Evolutionary conservation across 305 asterid species (phyloP).

Genomic region (Solanum hybrid): DNA sequence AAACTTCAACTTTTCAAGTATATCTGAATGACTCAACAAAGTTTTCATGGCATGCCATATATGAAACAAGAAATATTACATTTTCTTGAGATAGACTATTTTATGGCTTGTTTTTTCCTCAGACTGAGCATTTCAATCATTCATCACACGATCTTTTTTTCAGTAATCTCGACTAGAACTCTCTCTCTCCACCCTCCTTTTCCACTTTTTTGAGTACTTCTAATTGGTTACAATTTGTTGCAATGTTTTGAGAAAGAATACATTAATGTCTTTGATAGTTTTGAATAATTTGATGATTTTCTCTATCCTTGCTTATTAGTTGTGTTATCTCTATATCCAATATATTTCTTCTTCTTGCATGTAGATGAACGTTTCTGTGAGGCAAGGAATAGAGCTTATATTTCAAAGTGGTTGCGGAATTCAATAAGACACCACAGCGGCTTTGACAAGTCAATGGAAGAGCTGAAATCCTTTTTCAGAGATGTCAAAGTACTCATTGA

Average conservation of each 20-base stretch:
- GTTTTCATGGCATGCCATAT: neutral
- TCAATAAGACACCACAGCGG: slow-evolving; percentile 54
- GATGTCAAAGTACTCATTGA: slow-evolving; percentile 53
- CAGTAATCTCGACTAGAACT: neutral
- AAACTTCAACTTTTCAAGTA: neutral
- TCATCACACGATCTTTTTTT: neutral
- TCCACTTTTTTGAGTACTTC: neutral
- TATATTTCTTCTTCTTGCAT: slow-evolving; percentile 14
- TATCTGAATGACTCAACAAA: neutral
- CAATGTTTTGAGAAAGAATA: neutral
- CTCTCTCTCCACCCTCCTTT: neutral
- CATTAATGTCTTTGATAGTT: neutral
- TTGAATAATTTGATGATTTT: neutral
- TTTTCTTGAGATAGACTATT: neutral
- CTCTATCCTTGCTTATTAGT: neutral
- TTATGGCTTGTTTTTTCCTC: neutral
- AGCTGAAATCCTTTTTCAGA: slow-evolving; percentile 64
- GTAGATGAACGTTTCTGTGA: slow-evolving; percentile 86
- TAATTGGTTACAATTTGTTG: neutral
- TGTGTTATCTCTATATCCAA: neutral
- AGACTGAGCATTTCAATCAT: neutral
- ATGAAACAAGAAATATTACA: neutral
- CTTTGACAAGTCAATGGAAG: slow-evolving; percentile 60
- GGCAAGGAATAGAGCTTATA: slow-evolving; percentile 64
- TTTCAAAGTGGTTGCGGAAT: slow-evolving; percentile 94